Percentiles rank a stretch among this genome's conserved stretches.
These are phyloP conservation scores for Sabuloglossum arenarium DNA, from an alignment of 495 filamentous ascomycete species.

Conservation along the genomic window DNA sequence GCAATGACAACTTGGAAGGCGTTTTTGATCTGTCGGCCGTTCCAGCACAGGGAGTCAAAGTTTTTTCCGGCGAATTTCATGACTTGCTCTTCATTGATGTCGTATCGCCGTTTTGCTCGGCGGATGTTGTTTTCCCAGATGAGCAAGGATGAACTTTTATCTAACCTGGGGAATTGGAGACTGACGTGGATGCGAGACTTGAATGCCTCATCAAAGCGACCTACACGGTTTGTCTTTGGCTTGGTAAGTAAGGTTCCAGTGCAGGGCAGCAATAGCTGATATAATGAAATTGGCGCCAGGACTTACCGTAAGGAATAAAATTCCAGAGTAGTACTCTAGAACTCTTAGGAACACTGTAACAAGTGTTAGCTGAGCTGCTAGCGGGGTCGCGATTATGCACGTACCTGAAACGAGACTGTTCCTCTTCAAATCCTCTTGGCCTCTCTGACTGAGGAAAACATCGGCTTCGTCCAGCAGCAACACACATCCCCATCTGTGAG, in stretches of 20 bases:
- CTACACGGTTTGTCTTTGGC: background rate
- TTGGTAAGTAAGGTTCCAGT: background rate
- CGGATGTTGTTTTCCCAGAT: slow-evolving; percentile 4
- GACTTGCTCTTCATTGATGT: background rate
- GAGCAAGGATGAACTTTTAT: background rate
- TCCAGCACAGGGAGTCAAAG: slow-evolving; percentile 6
- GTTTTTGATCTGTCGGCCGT: slow-evolving; percentile 12
- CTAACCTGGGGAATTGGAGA: no score
- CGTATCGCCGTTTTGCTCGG: background rate
- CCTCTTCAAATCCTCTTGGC: slow-evolving; percentile 1
- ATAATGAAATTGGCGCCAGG: background rate
- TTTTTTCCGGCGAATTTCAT: slow-evolving; percentile 1
- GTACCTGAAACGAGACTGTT: slow-evolving; percentile 7
- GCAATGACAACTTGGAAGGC: slow-evolving; percentile 12
- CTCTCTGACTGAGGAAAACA: slow-evolving; percentile 2
- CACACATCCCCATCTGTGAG: no score
- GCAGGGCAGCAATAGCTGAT: slow-evolving; percentile 1
- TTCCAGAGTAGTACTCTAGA: slow-evolving; percentile 8
- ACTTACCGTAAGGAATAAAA: slow-evolving; percentile 4
- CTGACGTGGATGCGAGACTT: no score
- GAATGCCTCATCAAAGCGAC: no score
- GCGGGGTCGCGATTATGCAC: no score
- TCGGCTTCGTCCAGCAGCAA: no score
- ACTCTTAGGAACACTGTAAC: slow-evolving; percentile 5
- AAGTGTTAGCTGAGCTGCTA: no score